Conservation (phyloP, 441 rosid genomes). For the Adansonia rubrostipa region DNA sequence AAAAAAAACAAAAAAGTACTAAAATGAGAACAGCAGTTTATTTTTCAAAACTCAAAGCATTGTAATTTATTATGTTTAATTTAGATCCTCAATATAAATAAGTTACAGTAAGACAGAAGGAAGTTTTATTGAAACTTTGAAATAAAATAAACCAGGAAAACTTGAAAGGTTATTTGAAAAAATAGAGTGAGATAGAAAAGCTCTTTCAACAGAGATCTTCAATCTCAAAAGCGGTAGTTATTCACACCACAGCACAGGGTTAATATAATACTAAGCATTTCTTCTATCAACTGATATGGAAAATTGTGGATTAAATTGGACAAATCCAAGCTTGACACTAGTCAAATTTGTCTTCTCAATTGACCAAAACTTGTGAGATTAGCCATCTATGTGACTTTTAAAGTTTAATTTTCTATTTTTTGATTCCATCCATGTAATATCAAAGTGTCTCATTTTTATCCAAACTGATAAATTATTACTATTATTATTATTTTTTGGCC, state of each 20-base stretch:
- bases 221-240: not conserved
- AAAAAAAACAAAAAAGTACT: not conserved
- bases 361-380: not conserved
- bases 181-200: not conserved
- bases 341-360: not conserved
- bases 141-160: not conserved
- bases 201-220: not conserved
- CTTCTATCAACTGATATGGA: conserved; percentile 12
- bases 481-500: not conserved
- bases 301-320: conserved; percentile 12
- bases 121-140: conserved; percentile 16
- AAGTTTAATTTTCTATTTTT: not conserved
- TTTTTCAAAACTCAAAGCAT: conserved; percentile 12
- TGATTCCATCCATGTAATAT: conserved; percentile 29
- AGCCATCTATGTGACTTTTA: conserved; percentile 17
- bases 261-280: not conserved
- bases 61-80: not conserved
- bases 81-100: not conserved
- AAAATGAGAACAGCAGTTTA: not conserved
- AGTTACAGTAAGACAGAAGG: not conserved
- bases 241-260: not conserved
- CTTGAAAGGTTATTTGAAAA: not conserved
- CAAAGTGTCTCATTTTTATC: conserved; percentile 1
- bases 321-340: conserved; percentile 14
- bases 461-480: not conserved